phyloP scores from a whole-genome alignment of 169 alveolate genomes.

The Eimeria maxima region DNA sequence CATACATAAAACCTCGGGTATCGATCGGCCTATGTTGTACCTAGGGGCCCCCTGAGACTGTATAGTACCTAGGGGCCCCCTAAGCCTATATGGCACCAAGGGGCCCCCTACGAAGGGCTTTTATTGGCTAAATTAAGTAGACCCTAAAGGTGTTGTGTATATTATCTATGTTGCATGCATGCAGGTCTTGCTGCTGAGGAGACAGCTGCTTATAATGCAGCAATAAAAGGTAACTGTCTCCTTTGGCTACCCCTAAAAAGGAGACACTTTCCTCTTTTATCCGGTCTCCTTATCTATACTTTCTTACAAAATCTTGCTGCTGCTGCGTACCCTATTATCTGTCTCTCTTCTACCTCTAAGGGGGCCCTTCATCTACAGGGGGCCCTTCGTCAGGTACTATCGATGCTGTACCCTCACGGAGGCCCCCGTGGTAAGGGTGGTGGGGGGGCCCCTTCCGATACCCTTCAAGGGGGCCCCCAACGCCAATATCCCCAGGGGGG shows the following conservation, averaged over 20 bases:
- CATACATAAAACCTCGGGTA: no score
- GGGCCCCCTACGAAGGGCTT: not conserved
- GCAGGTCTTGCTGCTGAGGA: not conserved
- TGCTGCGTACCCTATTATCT: not conserved
- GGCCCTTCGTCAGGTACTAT: constrained; percentile 12
- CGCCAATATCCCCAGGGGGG: no score
- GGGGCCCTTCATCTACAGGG: constrained; percentile 4
- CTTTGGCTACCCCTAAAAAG: constrained; percentile 34
- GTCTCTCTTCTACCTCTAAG: not conserved
- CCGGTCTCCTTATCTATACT: constrained; percentile 6
- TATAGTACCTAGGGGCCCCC: no score
- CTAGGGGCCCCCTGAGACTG: constrained; percentile 19
- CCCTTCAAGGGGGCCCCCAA: not conserved
- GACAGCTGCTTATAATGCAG: constrained; percentile 29
- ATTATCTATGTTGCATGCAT: not conserved
- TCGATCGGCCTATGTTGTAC: no score
- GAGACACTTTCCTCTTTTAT: not conserved
- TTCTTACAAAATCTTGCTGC: constrained; percentile 5
- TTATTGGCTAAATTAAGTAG: not conserved
- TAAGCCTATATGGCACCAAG: not conserved
- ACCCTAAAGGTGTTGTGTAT: not conserved
- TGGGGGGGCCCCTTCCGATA: not conserved
- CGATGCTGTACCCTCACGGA: not conserved
- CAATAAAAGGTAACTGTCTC: constrained; percentile 32
- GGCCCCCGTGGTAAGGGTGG: no score